Evolutionary conservation across 2,329 filamentous ascomycete genomes (phyloP).

Genomic region (Capronia coronata): DNA sequence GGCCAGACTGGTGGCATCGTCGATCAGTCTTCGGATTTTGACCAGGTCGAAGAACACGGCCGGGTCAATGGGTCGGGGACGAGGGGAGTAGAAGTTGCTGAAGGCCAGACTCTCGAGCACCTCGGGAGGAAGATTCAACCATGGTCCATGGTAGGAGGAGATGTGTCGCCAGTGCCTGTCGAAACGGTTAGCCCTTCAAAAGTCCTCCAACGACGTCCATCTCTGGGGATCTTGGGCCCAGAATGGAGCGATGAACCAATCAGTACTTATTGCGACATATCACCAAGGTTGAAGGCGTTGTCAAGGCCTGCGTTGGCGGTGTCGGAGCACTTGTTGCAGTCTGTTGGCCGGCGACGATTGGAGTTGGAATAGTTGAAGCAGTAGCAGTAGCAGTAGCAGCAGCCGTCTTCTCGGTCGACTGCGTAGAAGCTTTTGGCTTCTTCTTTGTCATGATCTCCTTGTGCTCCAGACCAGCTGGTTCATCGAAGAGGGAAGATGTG

Average conservation of each 20-base stretch:
- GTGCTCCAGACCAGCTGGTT: neutral
- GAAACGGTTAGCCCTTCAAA: conserved; percentile 7
- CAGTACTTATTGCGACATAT: conserved; percentile 62
- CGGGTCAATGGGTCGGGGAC: conserved; percentile 70
- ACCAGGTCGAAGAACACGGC: conserved; percentile 76
- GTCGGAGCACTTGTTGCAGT: neutral
- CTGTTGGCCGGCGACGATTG: neutral
- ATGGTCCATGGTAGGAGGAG: conserved; percentile 74
- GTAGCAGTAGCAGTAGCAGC: no score
- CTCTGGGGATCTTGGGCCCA: neutral
- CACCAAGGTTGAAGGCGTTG: conserved; percentile 46
- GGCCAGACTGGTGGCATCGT: conserved; percentile 70
- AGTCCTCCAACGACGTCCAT: neutral
- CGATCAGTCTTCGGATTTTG: conserved; percentile 72
- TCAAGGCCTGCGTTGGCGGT: neutral
- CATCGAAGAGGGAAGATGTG: neutral
- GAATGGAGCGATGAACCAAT: conserved; percentile 17
- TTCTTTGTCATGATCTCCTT: conserved; percentile 18
- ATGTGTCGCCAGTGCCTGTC: conserved; percentile 77
- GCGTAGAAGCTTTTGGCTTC: conserved; percentile 15
- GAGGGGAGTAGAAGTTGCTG: conserved; percentile 70
- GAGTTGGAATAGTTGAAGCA: no score
- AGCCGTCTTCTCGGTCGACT: conserved; percentile 2
- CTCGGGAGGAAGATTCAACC: conserved; percentile 72
- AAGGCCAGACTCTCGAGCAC: conserved; percentile 72